Percentiles rank a stretch among this genome's conserved stretches.
Evolutionary conservation across 495 filamentous ascomycete species (phyloP).

Genomic region (Neurospora sublineolata): DNA sequence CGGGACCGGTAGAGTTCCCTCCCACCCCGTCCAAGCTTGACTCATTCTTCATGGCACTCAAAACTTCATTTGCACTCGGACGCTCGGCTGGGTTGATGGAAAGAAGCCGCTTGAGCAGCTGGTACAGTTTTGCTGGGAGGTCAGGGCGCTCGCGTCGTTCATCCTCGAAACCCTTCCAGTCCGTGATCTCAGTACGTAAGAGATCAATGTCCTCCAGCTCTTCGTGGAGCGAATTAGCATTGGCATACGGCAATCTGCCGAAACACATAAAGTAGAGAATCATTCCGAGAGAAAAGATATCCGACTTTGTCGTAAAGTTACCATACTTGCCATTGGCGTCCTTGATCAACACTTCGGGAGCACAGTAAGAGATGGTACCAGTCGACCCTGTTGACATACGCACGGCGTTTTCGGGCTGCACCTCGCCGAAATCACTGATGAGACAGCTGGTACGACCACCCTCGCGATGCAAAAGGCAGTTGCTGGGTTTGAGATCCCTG

Average conservation of each 20-base stretch:
- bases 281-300: constrained; percentile 95
- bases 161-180: constrained; percentile 79
- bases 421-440: constrained; percentile 95
- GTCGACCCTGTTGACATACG: constrained; percentile 87
- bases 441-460: constrained; percentile 61
- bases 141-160: constrained; percentile 62
- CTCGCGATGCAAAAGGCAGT: constrained; percentile 78
- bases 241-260: constrained; percentile 70
- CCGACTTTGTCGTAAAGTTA: constrained; percentile 91
- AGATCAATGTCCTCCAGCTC: constrained; percentile 88
- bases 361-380: constrained; percentile 94
- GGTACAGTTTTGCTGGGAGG: constrained; percentile 77
- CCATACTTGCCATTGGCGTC: constrained; percentile 62
- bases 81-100: constrained; percentile 65
- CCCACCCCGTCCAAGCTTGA: constrained; percentile 27
- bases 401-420: constrained; percentile 66
- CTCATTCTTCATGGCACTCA: constrained; percentile 69
- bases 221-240: constrained; percentile 75
- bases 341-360: constrained; percentile 76
- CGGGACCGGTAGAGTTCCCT: constrained; percentile 20
- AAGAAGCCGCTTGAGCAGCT: constrained; percentile 67
- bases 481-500: constrained; percentile 89
- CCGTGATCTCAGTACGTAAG: constrained; percentile 74
- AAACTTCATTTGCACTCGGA: constrained; percentile 77
- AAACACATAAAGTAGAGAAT: constrained; percentile 98